phyloP scores from a whole-genome alignment of 768 basidiomycete genomes.

The Glaciozyma antarctica region DNA sequence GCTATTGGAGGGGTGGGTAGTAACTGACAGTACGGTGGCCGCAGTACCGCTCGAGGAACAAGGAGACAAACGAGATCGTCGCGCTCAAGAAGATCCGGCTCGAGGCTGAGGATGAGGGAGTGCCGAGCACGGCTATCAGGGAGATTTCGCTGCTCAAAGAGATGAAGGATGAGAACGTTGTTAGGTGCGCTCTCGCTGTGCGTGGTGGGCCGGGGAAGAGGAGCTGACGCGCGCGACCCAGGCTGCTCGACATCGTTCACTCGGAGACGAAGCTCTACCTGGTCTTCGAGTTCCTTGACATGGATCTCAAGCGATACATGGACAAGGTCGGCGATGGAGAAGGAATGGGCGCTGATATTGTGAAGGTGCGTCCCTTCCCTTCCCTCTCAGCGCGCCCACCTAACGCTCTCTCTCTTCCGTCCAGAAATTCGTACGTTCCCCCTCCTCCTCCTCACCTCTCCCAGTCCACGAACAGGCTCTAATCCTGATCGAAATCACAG shows the following conservation, averaged over 20 bases:
- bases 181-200: conserved; percentile 49
- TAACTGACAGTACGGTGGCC: not conserved
- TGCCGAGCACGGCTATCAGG: conserved; percentile 93
- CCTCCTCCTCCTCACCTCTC: not conserved
- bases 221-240: conserved; percentile 37
- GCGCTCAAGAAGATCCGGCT: conserved; percentile 98
- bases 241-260: conserved; percentile 89
- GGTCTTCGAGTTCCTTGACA: conserved; percentile 93
- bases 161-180: conserved; percentile 90
- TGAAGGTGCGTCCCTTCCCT: conserved; percentile 54
- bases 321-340: conserved; percentile 65
- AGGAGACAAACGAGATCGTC: conserved; percentile 67
- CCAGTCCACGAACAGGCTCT: not conserved
- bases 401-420: too few species aligned
- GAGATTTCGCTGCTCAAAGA: conserved; percentile 97
- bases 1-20: not conserved
- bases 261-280: conserved; percentile 94
- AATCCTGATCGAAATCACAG: conserved; percentile 62
- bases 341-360: conserved; percentile 58
- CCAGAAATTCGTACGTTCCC: conserved; percentile 29
- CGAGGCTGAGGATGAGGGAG: conserved; percentile 97
- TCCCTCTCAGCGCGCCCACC: not conserved
- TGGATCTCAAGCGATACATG: conserved; percentile 94
- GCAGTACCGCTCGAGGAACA: conserved; percentile 79
- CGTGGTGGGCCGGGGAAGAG: too few species aligned